Base-by-base conservation (phyloP, 176 grass and related monocot species). In the Aegilops tauschii region DNA sequence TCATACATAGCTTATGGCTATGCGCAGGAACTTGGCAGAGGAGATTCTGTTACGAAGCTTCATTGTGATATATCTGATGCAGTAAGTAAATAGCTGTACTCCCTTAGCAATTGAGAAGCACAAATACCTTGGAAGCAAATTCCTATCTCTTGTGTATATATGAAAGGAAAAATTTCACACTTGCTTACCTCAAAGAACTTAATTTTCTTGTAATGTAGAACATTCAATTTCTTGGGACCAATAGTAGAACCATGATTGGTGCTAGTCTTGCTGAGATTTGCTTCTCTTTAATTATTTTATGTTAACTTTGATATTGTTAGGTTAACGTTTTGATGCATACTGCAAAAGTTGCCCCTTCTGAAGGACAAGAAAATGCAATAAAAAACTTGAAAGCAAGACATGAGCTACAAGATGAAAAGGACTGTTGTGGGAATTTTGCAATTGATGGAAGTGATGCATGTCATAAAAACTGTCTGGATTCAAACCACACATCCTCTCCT, bases 31-130 rank as follows among this genome's bases (percentile, higher is more conserved):
- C 88, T 97, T 2, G 84, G 88, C 32, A 92, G 95, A 79, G 95
- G 95, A 68, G 95, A 97, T 92, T 97, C 95, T 69, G 90, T 94
- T 47, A 97, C 95, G 21, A 97, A 97, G 50, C 84, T 97, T 89
- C 95, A 97, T 58, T 92, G 83, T 72, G 95, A 97, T 85, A 77
- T 97, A 23, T 90, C 95, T 87, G 92, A 97, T 83, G 95, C 95
- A 5, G 95, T 97, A 91, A 86, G 82, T 84, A 86, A 71, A 86
- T 73, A 77, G 20, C n/a, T 80, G 34, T 64, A 69, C 11, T 44
- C 13, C 23, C 79, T 73, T 52, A 18, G 13, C 20, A 65, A 66
- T 9, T 58, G 69, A 76, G 34, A 82, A 82, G 21, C 47, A 62
- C 31, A 12, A 31, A 58, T 6, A n/a, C 13, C 42, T 75, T 75